Percentiles rank a stretch among this genome's conserved stretches.
These are phyloP conservation scores for Phytophthora palmivora DNA, from an alignment of 352 stramenopile species.

Conservation along the genomic window DNA sequence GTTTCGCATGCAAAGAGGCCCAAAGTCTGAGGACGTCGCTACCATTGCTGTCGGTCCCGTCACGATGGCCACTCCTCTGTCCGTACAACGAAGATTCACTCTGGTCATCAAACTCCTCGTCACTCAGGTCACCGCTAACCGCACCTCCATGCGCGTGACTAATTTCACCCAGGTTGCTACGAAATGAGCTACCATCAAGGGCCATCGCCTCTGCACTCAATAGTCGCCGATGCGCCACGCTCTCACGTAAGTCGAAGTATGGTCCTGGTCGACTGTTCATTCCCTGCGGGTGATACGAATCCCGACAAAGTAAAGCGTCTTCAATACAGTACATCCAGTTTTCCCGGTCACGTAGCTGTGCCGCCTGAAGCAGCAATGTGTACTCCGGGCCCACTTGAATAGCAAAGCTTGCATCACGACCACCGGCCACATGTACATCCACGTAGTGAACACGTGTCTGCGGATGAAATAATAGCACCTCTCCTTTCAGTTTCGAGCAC, in stretches of 20 bases:
- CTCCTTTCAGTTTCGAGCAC: conserved; percentile 65
- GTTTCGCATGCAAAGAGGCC: conserved; percentile 49
- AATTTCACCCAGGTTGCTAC: conserved; percentile 32
- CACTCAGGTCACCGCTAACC: conserved; percentile 31
- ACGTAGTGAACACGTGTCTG: conserved; percentile 73
- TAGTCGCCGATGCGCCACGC: conserved; percentile 57
- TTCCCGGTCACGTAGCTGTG: conserved; percentile 64
- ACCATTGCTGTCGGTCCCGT: conserved; percentile 20
- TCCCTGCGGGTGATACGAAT: conserved; percentile 65
- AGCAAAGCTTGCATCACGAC: conserved; percentile 65
- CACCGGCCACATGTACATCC: conserved; percentile 62
- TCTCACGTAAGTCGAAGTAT: conserved; percentile 60
- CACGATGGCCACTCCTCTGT: conserved; percentile 17
- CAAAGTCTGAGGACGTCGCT: conserved; percentile 37
- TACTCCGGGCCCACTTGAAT: conserved; percentile 70
- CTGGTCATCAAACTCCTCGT: conserved; percentile 45
- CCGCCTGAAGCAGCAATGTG: conserved; percentile 65
- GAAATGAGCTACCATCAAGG: conserved; percentile 35
- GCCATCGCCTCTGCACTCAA: conserved; percentile 66
- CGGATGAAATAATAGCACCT: conserved; percentile 83
- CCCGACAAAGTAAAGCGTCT: conserved; percentile 72
- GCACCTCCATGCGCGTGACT: conserved; percentile 39
- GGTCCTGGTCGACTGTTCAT: conserved; percentile 24
- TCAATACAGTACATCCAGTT: conserved; percentile 87
- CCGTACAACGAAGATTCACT: conserved; percentile 34